Conservation (phyloP, 345 rosid genomes). For the Raphanus raphanistrum region DNA sequence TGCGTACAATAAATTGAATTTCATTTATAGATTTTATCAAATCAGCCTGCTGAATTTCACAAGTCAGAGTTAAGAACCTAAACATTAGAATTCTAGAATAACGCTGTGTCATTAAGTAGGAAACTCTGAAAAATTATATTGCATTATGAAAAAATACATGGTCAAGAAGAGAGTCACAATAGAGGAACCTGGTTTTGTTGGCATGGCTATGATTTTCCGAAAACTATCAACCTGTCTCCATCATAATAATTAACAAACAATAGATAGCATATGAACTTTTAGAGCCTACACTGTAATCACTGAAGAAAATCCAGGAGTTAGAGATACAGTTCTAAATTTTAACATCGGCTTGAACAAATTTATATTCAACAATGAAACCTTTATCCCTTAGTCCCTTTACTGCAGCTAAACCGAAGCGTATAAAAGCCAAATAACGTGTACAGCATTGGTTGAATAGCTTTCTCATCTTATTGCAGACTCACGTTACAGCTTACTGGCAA, state of each 20-base stretch:
- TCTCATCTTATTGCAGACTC: slow-evolving; percentile 5
- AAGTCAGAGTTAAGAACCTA: background rate
- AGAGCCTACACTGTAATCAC: background rate
- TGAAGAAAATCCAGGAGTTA: background rate
- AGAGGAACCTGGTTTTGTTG: slow-evolving; percentile 11
- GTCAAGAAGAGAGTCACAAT: slow-evolving; percentile 6
- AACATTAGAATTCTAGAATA: background rate
- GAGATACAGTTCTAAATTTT: background rate
- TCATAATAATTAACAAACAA: background rate
- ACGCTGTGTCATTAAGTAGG: background rate
- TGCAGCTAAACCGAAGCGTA: background rate
- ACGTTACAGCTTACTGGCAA: slow-evolving; percentile 15
- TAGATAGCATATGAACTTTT: background rate
- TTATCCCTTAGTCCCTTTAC: background rate
- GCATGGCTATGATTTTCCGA: slow-evolving; percentile 2
- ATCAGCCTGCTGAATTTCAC: background rate
- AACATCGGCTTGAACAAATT: background rate
- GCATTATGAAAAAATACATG: background rate
- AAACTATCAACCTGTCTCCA: slow-evolving; percentile 3
- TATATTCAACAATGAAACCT: slow-evolving; percentile 1
- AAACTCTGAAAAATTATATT: background rate
- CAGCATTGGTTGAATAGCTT: slow-evolving; percentile 1
- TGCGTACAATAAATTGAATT: background rate
- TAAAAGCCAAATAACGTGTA: background rate
- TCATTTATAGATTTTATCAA: background rate